These are phyloP conservation scores for Phytophthora brassicae DNA, from an alignment of 352 stramenopile species.

Conservation along the genomic window DNA sequence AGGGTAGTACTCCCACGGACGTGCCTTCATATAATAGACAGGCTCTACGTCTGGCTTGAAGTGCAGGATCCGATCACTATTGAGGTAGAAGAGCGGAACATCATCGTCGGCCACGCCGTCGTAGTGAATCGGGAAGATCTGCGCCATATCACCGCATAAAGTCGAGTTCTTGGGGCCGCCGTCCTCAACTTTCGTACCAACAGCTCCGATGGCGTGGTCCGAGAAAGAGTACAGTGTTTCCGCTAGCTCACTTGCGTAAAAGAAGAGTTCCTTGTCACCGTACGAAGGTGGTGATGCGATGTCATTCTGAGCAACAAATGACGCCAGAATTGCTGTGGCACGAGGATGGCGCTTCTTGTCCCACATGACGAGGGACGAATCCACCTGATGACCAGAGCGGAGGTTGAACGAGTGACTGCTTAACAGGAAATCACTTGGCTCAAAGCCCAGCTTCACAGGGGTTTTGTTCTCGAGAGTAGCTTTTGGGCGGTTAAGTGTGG, in stretches of 20 bases:
- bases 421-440: constrained; percentile 33
- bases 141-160: constrained; percentile 54
- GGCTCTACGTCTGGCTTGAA: constrained; percentile 34
- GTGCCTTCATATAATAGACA: constrained; percentile 48
- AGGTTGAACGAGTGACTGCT: constrained; percentile 40
- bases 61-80: constrained; percentile 51
- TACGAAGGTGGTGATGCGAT: constrained; percentile 39
- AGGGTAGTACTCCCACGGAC: constrained; percentile 36
- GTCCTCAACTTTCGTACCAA: constrained; percentile 35
- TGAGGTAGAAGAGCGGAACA: constrained; percentile 46
- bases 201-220: constrained; percentile 41
- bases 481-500: constrained; percentile 23
- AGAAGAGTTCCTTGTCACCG: constrained; percentile 53
- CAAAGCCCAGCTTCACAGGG: constrained; percentile 25
- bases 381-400: constrained; percentile 43
- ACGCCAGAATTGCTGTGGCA: constrained; percentile 43
- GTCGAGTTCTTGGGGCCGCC: constrained; percentile 30
- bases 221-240: constrained; percentile 49
- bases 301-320: constrained; percentile 36
- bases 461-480: constrained; percentile 24
- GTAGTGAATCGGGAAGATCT: constrained; percentile 46
- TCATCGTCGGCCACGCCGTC: constrained; percentile 23
- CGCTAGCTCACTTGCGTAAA: constrained; percentile 41
- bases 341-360: constrained; percentile 43
- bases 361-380: constrained; percentile 55